Conservation (phyloP, 352 stramenopile species). For the Phytophthora rubi region DNA sequence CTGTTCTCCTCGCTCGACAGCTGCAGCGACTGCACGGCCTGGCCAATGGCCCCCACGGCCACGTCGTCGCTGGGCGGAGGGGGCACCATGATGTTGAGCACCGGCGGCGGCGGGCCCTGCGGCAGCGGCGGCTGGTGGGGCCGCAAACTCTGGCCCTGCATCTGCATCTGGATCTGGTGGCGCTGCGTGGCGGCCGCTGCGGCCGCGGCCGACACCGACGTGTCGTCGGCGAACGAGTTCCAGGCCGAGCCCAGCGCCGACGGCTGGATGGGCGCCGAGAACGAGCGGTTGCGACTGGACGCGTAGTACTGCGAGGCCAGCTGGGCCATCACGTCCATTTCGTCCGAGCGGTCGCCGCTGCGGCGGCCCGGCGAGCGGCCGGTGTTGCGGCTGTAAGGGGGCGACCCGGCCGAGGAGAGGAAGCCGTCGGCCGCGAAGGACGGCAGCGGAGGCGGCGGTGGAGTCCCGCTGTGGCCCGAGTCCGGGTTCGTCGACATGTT, state of each 20-base stretch:
- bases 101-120: slow-evolving; percentile 48
- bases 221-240: slow-evolving; percentile 65
- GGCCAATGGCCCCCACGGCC: slow-evolving; percentile 62
- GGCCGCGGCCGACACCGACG: slow-evolving; percentile 29
- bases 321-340: slow-evolving; percentile 86
- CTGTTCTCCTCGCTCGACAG: slow-evolving; percentile 45
- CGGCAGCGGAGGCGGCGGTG: slow-evolving; percentile 32
- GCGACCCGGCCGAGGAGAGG: slow-evolving; percentile 32
- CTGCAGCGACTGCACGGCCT: slow-evolving; percentile 64
- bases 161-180: slow-evolving; percentile 36
- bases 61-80: slow-evolving; percentile 46
- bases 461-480: slow-evolving; percentile 20
- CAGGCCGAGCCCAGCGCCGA: slow-evolving; percentile 62
- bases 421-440: slow-evolving; percentile 41
- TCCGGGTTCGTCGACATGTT: slow-evolving; percentile 30
- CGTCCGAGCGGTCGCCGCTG: slow-evolving; percentile 27
- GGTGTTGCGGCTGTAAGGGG: slow-evolving; percentile 32
- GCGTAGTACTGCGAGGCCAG: slow-evolving; percentile 84
- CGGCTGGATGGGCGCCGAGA: slow-evolving; percentile 72
- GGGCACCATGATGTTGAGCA: slow-evolving; percentile 57
- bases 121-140: slow-evolving; percentile 40
- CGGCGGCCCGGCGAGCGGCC: slow-evolving; percentile 13
- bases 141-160: slow-evolving; percentile 18
- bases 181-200: slow-evolving; percentile 24
- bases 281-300: slow-evolving; percentile 70